These are phyloP conservation scores for Gracilaria gracilis DNA, from an alignment of 23 red algal genomes.

Conservation along the genomic window DNA sequence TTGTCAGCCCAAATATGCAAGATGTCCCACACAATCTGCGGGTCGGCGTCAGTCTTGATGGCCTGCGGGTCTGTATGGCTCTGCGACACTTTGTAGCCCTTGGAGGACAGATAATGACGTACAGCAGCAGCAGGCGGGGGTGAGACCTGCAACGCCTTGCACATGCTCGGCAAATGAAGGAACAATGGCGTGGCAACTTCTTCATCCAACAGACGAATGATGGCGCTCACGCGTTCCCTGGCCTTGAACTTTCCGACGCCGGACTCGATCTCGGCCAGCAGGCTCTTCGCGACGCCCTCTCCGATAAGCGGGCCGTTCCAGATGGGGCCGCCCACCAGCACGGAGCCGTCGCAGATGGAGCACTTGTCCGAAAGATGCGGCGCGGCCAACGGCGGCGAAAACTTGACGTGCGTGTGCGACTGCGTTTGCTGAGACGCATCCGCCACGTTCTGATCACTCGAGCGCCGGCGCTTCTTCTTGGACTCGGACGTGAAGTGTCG, in stretches of 20 bases:
- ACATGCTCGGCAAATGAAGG: conserved; percentile 80
- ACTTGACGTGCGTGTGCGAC: conserved; percentile 33
- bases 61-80: conserved; percentile 77
- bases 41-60: conserved; percentile 90
- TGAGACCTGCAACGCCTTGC: conserved; percentile 65
- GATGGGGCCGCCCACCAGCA: conserved; percentile 84
- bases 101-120: conserved; percentile 27
- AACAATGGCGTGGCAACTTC: conserved; percentile 84
- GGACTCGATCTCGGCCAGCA: conserved; percentile 51
- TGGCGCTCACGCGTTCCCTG: conserved; percentile 75
- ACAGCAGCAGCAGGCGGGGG: conserved; percentile 75
- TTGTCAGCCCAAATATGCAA: conserved; percentile 64
- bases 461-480: conserved; percentile 37
- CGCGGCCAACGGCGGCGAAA: conserved; percentile 9
- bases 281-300: conserved; percentile 56
- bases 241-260: conserved; percentile 68
- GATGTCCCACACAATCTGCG: conserved; percentile 88
- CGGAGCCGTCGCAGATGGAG: conserved; percentile 49
- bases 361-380: conserved; percentile 40
- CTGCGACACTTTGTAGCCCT: conserved; percentile 84
- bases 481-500: conserved; percentile 22
- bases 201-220: conserved; percentile 78
- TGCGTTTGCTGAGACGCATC: not conserved
- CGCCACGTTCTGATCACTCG: not conserved
- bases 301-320: conserved; percentile 80